Conservation (phyloP, 306 rosid genomes). For the Sphenostylis stenocarpa region DNA sequence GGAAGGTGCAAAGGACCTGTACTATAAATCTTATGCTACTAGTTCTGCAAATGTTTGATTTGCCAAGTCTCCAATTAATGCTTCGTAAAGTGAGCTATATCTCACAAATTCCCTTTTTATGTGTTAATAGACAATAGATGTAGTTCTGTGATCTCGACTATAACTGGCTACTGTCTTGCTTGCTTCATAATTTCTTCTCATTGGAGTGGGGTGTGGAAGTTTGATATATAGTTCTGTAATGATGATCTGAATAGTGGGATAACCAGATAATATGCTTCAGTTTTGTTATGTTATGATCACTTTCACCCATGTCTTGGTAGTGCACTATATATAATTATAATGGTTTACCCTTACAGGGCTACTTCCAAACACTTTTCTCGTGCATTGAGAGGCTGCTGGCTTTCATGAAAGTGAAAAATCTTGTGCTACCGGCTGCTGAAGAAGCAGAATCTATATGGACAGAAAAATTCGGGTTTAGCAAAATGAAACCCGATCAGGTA, state of each 20-base stretch:
- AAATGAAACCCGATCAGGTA: constrained; percentile 82
- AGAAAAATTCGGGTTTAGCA: constrained; percentile 77
- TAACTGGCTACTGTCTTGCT: constrained; percentile 7
- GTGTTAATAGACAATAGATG: not conserved
- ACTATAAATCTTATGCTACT: not conserved
- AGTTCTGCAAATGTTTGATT: not conserved
- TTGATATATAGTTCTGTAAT: constrained; percentile 14
- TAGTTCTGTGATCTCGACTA: constrained; percentile 10
- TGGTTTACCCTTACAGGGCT: constrained; percentile 61
- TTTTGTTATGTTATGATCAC: not conserved
- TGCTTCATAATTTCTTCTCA: constrained; percentile 16
- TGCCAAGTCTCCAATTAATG: not conserved
- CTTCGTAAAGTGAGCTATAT: constrained; percentile 12
- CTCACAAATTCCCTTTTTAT: not conserved
- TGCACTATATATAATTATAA: not conserved
- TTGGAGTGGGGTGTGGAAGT: constrained; percentile 3
- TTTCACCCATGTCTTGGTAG: not conserved
- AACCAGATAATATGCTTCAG: not conserved
- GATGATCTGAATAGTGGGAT: not conserved
- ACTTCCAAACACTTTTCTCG: constrained; percentile 84
- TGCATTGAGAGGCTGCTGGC: constrained; percentile 86
- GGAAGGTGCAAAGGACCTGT: constrained; percentile 1
- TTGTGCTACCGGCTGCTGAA: constrained; percentile 93
- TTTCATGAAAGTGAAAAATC: constrained; percentile 71
- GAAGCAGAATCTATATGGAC: constrained; percentile 95